phyloP scores from a whole-genome alignment of 2,329 filamentous ascomycete genomes.

The Penicillium aurantiogriseum region DNA sequence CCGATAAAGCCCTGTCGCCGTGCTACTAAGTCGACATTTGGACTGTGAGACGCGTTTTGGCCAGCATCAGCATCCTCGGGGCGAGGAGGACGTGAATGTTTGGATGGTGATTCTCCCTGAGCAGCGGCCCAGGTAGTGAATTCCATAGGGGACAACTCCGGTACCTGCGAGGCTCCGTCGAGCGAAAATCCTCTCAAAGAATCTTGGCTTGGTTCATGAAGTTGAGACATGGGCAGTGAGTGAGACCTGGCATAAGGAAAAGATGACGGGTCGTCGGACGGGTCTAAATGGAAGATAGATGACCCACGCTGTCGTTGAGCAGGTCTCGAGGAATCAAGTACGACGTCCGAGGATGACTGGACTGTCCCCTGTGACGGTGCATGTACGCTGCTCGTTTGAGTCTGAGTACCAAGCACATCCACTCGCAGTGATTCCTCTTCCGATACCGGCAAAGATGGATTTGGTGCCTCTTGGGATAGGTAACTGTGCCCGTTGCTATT shows the following conservation, averaged over 20 bases:
- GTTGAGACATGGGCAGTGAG: slow-evolving; percentile 10
- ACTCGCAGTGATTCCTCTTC: slow-evolving; percentile 4
- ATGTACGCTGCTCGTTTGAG: slow-evolving; percentile 21
- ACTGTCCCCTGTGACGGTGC: slow-evolving; percentile 17
- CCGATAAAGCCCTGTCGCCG: slow-evolving; percentile 25
- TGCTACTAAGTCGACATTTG: slow-evolving; percentile 17
- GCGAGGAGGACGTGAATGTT: not conserved
- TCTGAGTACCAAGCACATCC: slow-evolving; percentile 25
- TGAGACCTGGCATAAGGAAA: slow-evolving; percentile 23
- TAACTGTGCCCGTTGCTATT: slow-evolving; percentile 17
- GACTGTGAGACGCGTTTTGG: not conserved
- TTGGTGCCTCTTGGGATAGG: slow-evolving; percentile 18
- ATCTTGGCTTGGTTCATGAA: slow-evolving; percentile 5
- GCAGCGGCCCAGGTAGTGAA: slow-evolving; percentile 17
- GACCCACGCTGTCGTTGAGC: slow-evolving; percentile 16
- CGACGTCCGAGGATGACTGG: slow-evolving; percentile 19
- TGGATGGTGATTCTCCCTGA: slow-evolving; percentile 15
- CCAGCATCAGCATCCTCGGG: not conserved
- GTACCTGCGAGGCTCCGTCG: not conserved
- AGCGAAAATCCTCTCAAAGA: not conserved
- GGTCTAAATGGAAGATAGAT: slow-evolving; percentile 6
- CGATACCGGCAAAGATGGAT: slow-evolving; percentile 4
- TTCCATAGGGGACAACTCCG: slow-evolving; percentile 3
- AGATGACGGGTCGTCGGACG: slow-evolving; percentile 14
- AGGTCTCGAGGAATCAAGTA: slow-evolving; percentile 28